Evolutionary conservation across 2,329 filamentous ascomycete species (phyloP).

Genomic region (Zarea fungicola): DNA sequence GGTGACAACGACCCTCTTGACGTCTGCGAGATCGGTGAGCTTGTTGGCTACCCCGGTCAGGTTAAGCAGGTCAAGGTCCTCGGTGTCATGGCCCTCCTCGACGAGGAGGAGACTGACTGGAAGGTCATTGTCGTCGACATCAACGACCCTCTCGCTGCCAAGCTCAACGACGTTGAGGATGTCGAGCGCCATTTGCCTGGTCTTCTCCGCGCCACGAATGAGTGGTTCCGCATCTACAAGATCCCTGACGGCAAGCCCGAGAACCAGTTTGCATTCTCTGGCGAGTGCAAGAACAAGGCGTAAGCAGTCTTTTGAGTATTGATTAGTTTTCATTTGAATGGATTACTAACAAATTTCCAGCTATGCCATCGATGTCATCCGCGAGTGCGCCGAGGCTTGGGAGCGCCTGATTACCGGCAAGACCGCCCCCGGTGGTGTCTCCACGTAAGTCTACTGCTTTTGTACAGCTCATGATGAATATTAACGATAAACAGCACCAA

Average conservation of each 20-base stretch:
- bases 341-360: conserved; percentile 34
- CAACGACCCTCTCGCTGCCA: conserved; percentile 91
- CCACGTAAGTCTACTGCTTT: conserved; percentile 59
- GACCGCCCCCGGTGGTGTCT: conserved; percentile 69
- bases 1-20: conserved; percentile 99
- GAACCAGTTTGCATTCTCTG: conserved; percentile 99
- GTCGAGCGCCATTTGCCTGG: conserved; percentile 97
- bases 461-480: conserved; percentile 12
- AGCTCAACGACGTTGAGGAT: conserved; percentile 98
- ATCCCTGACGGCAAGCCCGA: conserved; percentile 99
- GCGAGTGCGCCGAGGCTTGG: conserved; percentile 95
- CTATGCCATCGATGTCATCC: conserved; percentile 92
- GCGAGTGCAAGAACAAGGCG: conserved; percentile 99
- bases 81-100: conserved; percentile 97
- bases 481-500: conserved; percentile 61
- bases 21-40: conserved; percentile 98
- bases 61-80: conserved; percentile 99
- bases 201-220: conserved; percentile 94
- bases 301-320: conserved; percentile 33
- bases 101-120: conserved; percentile 99
- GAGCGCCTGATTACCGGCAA: conserved; percentile 93
- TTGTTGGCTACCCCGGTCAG: conserved; percentile 92
- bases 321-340: conserved; percentile 8
- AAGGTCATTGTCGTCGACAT: conserved; percentile 99
- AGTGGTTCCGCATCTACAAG: conserved; percentile 99